phyloP scores from a whole-genome alignment of 768 basidiomycete genomes.

The Hygrophorus pudorinus region DNA sequence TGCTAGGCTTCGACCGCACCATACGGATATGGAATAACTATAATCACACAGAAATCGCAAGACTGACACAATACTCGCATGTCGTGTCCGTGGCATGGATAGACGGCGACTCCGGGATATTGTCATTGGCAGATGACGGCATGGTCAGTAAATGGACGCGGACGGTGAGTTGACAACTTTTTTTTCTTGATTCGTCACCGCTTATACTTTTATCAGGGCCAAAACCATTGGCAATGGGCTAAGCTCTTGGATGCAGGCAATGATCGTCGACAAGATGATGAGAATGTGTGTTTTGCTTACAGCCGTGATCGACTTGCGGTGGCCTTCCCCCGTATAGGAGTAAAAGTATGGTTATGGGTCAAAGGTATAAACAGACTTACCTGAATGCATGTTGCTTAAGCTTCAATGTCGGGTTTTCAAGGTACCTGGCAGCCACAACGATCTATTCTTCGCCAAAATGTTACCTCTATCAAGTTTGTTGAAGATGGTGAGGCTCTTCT shows the following conservation, averaged over 20 bases:
- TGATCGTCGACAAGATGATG: constrained; percentile 25
- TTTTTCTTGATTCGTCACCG: background rate
- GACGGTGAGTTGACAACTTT: constrained; percentile 27
- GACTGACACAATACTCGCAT: constrained; percentile 40
- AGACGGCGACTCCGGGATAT: constrained; percentile 43
- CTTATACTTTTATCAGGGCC: constrained; percentile 22
- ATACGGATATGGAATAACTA: constrained; percentile 54
- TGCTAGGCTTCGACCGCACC: constrained; percentile 44
- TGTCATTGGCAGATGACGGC: constrained; percentile 50
- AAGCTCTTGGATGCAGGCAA: constrained; percentile 42
- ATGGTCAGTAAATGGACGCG: constrained; percentile 50
- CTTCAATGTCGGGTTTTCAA: constrained; percentile 14
- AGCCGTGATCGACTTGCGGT: constrained; percentile 50
- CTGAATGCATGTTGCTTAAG: constrained; percentile 2
- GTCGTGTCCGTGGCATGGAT: constrained; percentile 49
- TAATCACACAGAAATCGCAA: constrained; percentile 40
- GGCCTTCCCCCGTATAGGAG: constrained; percentile 46
- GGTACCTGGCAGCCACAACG: constrained; percentile 58
- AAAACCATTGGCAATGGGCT: constrained; percentile 45
- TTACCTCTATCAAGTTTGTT: constrained; percentile 54
- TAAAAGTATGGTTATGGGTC: constrained; percentile 55
- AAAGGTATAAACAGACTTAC: constrained; percentile 29
- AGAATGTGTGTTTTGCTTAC: constrained; percentile 44
- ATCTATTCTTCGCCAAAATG: constrained; percentile 53
- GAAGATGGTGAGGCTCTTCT: constrained; percentile 53